Evolutionary conservation across 306 rosid genomes (phyloP).

Genomic region (Prosopis cineraria): DNA sequence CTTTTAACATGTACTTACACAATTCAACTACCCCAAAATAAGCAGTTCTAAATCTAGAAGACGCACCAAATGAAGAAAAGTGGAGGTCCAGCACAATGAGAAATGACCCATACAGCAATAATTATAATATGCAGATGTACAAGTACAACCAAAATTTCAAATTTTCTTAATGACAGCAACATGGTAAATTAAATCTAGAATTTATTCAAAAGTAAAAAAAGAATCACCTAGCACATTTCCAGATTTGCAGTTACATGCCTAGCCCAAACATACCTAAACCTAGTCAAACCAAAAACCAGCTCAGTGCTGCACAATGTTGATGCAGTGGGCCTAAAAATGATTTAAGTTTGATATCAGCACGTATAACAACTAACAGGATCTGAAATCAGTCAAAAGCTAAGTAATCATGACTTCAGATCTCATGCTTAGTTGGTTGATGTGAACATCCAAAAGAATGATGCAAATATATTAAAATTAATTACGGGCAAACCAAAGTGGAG

Average conservation of each 20-base stretch:
- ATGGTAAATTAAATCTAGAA: background rate
- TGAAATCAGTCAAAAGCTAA: no score
- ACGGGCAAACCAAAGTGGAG: background rate
- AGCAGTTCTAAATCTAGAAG: background rate
- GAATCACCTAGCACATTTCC: background rate
- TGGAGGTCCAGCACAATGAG: background rate
- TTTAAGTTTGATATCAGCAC: background rate
- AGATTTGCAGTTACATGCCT: background rate
- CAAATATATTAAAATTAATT: background rate
- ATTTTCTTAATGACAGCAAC: background rate
- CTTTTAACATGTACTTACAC: background rate
- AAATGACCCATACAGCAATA: background rate
- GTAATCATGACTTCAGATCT: conserved; percentile 4
- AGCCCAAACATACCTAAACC: background rate
- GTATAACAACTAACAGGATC: no score
- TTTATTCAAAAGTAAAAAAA: background rate
- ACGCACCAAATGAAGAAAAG: background rate
- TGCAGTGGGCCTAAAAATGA: background rate
- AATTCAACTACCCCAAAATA: conserved; percentile 8
- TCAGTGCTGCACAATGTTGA: background rate
- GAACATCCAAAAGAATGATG: conserved; percentile 2
- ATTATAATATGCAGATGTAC: background rate
- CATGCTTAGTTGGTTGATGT: background rate
- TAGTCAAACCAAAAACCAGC: background rate
- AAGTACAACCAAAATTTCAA: background rate